Conservation (phyloP, 768 basidiomycete genomes). For the Rhodotorula babjevae region DNA sequence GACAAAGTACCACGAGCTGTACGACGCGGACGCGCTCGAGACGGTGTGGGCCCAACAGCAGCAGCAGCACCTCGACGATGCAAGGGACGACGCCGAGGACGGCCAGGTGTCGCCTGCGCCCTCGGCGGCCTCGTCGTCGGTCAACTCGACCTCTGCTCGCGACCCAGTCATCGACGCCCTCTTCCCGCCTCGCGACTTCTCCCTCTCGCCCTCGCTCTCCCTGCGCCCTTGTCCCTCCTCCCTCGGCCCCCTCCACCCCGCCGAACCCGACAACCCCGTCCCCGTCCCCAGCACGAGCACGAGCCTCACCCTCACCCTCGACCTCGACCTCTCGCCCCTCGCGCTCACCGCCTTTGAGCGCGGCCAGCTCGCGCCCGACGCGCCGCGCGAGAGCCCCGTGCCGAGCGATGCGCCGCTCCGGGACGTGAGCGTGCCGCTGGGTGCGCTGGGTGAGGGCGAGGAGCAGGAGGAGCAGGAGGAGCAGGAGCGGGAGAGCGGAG, state of each 20-base stretch:
- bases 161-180: not conserved
- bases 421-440: not conserved
- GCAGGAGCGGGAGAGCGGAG: no score
- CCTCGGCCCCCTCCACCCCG: not conserved
- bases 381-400: constrained; percentile 6
- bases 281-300: no score
- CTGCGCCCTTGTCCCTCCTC: not conserved
- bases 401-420: constrained; percentile 9
- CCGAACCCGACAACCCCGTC: no score
- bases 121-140: not conserved
- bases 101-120: not conserved
- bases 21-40: constrained; percentile 71
- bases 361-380: not conserved
- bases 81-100: not conserved
- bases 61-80: constrained; percentile 1
- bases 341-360: not conserved
- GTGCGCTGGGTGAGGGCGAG: not conserved
- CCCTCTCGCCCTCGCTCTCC: not conserved
- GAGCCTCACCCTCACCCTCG: no score
- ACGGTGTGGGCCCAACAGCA: constrained; percentile 28
- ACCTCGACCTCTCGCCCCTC: not conserved
- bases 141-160: not conserved
- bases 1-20: constrained; percentile 66
- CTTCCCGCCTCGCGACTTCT: constrained; percentile 6
- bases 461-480: not conserved